These are phyloP conservation scores for Aquilaria malaccensis DNA, from an alignment of 345 rosid genomes.

Conservation along the genomic window DNA sequence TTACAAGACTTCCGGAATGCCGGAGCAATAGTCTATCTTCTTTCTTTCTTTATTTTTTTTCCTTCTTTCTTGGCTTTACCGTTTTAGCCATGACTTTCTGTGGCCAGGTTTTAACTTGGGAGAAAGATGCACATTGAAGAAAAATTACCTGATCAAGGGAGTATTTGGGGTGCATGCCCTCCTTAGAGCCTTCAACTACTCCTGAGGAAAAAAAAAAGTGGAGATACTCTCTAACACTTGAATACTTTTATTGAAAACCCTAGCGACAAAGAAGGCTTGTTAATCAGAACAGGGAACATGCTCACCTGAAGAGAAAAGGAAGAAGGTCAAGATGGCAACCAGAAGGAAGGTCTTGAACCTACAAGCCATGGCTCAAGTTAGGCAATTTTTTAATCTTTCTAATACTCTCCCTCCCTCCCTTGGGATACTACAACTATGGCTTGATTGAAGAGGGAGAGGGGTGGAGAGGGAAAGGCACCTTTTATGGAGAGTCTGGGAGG, in stretches of 20 bases:
- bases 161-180: slow-evolving; percentile 19
- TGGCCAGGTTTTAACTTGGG: too few relatives aligned
- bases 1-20: neutral
- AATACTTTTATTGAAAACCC: neutral
- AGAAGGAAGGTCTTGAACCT: slow-evolving; percentile 36
- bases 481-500: slow-evolving; percentile 13
- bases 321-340: slow-evolving; percentile 25
- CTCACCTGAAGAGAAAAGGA: slow-evolving; percentile 30
- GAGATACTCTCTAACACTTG: neutral
- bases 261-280: neutral
- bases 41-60: too few relatives aligned
- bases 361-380: slow-evolving; percentile 31
- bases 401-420: neutral
- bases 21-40: too few relatives aligned
- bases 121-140: neutral
- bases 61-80: too few relatives aligned
- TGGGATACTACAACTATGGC: neutral
- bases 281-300: neutral
- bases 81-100: too few relatives aligned
- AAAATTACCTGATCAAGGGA: slow-evolving; percentile 10
- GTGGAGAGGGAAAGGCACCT: slow-evolving; percentile 17
- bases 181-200: slow-evolving; percentile 29
- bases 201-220: slow-evolving; percentile 14
- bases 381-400: neutral
- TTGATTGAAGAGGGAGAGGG: slow-evolving; percentile 12